Conservation (phyloP, 129 eudicot genomes). For the Gnaphalium uliginosum region DNA sequence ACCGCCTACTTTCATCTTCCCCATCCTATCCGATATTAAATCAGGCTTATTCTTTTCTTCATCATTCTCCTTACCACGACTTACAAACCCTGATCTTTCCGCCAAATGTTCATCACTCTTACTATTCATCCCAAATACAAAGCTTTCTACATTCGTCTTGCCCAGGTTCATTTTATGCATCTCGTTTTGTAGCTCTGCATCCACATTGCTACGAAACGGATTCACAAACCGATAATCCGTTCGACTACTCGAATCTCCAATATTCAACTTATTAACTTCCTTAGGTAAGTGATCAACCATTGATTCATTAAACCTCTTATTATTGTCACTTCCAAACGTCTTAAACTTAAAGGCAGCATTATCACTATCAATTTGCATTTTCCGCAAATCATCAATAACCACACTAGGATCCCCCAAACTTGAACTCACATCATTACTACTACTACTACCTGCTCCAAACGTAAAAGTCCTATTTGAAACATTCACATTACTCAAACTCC, state of each 20-base stretch:
- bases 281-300: conserved; percentile 42
- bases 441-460: conserved; percentile 37
- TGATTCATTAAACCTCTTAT: conserved; percentile 17
- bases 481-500: background rate
- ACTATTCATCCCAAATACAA: conserved; percentile 35
- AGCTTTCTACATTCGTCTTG: conserved; percentile 15
- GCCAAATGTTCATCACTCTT: conserved; percentile 6
- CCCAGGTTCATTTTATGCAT: conserved; percentile 61
- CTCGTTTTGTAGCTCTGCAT: conserved; percentile 43
- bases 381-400: conserved; percentile 48
- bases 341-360: conserved; percentile 29
- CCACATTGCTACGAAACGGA: conserved; percentile 31
- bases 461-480: conserved; percentile 30
- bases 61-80: background rate
- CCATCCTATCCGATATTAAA: conserved; percentile 33
- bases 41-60: conserved; percentile 20
- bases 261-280: conserved; percentile 49
- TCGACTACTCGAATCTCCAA: conserved; percentile 25
- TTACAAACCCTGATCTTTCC: conserved; percentile 21
- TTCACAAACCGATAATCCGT: conserved; percentile 15
- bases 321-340: conserved; percentile 20
- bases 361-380: conserved; percentile 39
- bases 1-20: conserved; percentile 33
- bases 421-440: background rate
- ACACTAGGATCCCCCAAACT: conserved; percentile 13